phyloP scores from a whole-genome alignment of 2,329 filamentous ascomycete genomes.

The Scleromitrula shiraiana region DNA sequence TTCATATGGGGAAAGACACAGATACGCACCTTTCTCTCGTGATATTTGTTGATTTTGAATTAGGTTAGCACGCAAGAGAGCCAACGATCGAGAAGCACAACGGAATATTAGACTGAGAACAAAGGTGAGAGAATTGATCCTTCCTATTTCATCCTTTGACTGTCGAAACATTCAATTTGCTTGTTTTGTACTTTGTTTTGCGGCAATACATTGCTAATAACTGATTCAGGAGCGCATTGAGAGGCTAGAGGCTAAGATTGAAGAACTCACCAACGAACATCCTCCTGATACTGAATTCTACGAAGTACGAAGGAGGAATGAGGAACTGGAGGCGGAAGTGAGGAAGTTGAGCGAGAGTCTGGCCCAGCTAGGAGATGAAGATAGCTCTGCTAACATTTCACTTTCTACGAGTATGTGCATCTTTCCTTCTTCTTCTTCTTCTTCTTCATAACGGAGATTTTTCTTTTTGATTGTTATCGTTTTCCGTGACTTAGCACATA shows the following conservation, averaged over 20 bases:
- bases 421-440: neutral
- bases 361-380: conserved; percentile 8
- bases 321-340: conserved; percentile 46
- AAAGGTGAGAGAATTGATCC: conserved; percentile 1
- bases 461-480: no score
- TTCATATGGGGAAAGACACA: no score
- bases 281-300: conserved; percentile 38
- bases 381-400: conserved; percentile 5
- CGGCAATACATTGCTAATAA: neutral
- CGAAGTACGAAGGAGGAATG: conserved; percentile 44
- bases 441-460: no score
- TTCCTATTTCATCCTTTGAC: neutral
- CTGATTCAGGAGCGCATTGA: conserved; percentile 60
- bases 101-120: conserved; percentile 46
- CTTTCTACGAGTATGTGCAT: neutral
- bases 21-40: neutral
- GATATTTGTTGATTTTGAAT: conserved; percentile 54
- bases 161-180: neutral
- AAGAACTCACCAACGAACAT: conserved; percentile 53
- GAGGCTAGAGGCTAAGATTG: conserved; percentile 63
- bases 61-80: conserved; percentile 80
- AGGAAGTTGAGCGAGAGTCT: conserved; percentile 19
- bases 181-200: neutral
- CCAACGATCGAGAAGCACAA: conserved; percentile 87
- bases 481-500: no score